These are phyloP conservation scores for Saraca asoca DNA, from an alignment of 331 rosid species.

Conservation along the genomic window DNA sequence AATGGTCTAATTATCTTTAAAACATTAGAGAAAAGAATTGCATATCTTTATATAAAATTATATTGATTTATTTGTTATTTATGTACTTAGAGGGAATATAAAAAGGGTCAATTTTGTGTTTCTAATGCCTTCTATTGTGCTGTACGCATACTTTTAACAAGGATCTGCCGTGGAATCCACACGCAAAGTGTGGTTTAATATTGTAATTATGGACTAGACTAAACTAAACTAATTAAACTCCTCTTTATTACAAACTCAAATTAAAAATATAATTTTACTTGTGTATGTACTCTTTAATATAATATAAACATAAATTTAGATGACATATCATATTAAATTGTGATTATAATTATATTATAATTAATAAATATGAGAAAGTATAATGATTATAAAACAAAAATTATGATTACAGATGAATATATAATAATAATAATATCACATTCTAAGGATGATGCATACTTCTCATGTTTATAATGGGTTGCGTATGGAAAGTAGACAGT, in stretches of 20 bases:
- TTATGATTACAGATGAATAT: no score
- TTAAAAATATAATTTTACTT: not conserved
- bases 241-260: not conserved
- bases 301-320: not conserved
- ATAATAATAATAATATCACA: no score
- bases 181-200: slow-evolving; percentile 5
- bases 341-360: no score
- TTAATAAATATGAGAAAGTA: no score
- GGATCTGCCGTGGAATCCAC: slow-evolving; percentile 35
- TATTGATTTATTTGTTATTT: not conserved
- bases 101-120: not conserved
- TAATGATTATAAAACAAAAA: no score
- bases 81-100: slow-evolving; percentile 13
- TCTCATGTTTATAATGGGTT: no score
- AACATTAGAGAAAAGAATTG: not conserved
- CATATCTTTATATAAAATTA: not conserved
- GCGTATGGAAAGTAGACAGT: no score
- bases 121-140: not conserved
- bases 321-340: no score
- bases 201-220: not conserved
- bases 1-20: no score
- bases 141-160: not conserved
- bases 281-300: not conserved
- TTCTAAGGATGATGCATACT: no score
- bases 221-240: not conserved